phyloP scores from a whole-genome alignment of 768 basidiomycete species.

The Rhodotorula graminis region DNA sequence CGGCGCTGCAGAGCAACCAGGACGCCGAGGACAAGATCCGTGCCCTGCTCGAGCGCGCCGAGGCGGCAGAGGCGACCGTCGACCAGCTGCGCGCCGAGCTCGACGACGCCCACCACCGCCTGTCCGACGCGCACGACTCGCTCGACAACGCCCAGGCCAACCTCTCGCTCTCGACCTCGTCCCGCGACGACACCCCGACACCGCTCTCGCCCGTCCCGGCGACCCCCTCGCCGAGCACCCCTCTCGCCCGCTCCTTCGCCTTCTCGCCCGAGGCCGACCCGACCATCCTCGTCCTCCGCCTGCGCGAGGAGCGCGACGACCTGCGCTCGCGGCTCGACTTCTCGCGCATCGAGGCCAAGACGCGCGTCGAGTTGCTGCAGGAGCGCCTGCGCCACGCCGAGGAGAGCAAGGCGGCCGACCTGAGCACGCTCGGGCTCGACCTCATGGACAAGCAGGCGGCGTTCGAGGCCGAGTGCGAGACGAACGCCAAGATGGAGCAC shows the following conservation, averaged over 20 bases:
- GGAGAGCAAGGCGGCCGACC: constrained; percentile 19
- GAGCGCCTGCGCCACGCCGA: constrained; percentile 8
- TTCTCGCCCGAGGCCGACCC: constrained; percentile 16
- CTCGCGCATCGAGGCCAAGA: constrained; percentile 20
- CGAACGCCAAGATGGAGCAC: constrained; percentile 12
- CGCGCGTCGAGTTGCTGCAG: constrained; percentile 18
- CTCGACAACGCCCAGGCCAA: constrained; percentile 20
- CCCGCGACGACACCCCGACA: not conserved
- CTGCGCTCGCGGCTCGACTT: constrained; percentile 31
- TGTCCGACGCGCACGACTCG: constrained; percentile 16
- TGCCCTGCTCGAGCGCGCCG: constrained; percentile 9
- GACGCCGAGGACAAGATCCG: not conserved
- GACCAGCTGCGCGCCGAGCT: constrained; percentile 12
- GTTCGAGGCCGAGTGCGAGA: constrained; percentile 15
- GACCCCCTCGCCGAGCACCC: not conserved
- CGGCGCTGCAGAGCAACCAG: not conserved
- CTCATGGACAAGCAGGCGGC: constrained; percentile 26
- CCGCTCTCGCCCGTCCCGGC: not conserved
- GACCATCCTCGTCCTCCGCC: constrained; percentile 19
- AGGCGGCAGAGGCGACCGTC: not conserved
- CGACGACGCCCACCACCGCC: constrained; percentile 11
- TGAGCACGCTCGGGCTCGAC: constrained; percentile 13
- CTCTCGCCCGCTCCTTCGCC: not conserved
- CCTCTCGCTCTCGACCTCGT: not conserved
- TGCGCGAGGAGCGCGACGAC: constrained; percentile 37